phyloP scores from a whole-genome alignment of 1,284 basidiomycete genomes.

The Rhodotorula sp. region DNA sequence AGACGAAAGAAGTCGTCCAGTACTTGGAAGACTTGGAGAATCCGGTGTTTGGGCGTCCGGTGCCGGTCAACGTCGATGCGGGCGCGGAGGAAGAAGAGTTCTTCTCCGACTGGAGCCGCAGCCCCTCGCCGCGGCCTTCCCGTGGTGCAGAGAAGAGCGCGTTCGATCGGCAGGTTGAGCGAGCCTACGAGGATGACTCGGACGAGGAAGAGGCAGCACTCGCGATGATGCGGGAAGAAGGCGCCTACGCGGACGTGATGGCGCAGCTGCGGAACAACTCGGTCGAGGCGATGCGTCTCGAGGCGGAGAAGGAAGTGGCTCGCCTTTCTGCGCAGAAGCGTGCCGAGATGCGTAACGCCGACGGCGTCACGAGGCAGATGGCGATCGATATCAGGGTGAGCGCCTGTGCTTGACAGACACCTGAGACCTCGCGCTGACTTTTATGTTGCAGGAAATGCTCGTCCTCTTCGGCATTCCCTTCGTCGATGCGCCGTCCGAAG shows the following conservation, averaged over 20 bases:
- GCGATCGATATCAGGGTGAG: constrained; percentile 88
- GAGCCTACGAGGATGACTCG: constrained; percentile 10
- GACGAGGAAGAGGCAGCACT: constrained; percentile 43
- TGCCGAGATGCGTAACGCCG: constrained; percentile 85
- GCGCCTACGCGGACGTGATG: constrained; percentile 79
- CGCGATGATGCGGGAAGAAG: constrained; percentile 23
- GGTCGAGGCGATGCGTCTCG: constrained; percentile 72
- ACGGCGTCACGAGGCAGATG: constrained; percentile 94
- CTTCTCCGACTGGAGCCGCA: constrained; percentile 26
- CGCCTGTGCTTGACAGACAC: neutral
- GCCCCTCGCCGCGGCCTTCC: constrained; percentile 16
- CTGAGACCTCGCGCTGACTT: neutral
- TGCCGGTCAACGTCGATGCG: neutral
- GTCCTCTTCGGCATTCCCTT: constrained; percentile 96
- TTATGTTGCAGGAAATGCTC: constrained; percentile 64
- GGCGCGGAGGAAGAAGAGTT: constrained; percentile 7
- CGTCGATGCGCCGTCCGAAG: constrained; percentile 98
- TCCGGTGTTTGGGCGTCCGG: neutral
- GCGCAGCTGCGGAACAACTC: constrained; percentile 84
- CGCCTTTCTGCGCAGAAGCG: constrained; percentile 78
- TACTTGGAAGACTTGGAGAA: neutral
- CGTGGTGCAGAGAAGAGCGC: neutral
- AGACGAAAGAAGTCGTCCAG: neutral
- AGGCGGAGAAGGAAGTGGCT: constrained; percentile 90
- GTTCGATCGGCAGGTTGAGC: too few species aligned